A percentile compares a stretch with the other conserved stretches of the same genome.
Evolutionary conservation across 1,284 basidiomycete species (phyloP).

Genomic region (Schizopora paradoxa): DNA sequence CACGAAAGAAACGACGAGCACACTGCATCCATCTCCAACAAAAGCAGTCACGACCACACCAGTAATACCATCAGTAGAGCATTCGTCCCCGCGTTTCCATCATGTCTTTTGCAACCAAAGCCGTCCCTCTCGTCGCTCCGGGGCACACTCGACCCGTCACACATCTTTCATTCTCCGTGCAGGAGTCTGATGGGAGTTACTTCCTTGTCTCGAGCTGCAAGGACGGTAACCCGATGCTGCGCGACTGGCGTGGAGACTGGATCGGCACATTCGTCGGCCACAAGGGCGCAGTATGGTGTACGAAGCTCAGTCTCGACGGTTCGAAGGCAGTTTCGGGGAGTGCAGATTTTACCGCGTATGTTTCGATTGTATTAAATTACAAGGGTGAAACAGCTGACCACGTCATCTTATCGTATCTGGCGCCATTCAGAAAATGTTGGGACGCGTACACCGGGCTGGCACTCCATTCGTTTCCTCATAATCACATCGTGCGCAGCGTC

Average conservation of each 20-base stretch:
- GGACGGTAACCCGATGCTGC: constrained; percentile 94
- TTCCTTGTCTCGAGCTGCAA: constrained; percentile 93
- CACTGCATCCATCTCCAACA: constrained; percentile 24
- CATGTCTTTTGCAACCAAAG: constrained; percentile 56
- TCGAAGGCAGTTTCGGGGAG: constrained; percentile 88
- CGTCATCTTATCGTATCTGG: constrained; percentile 10
- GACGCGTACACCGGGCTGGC: constrained; percentile 86
- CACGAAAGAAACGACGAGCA: constrained; percentile 32
- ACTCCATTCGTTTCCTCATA: constrained; percentile 92
- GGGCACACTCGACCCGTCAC: constrained; percentile 86
- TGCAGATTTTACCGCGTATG: constrained; percentile 97
- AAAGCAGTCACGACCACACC: constrained; percentile 6
- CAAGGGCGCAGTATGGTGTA: constrained; percentile 98
- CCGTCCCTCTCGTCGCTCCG: constrained; percentile 72
- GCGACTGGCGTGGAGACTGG: constrained; percentile 98
- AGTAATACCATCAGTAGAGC: constrained; percentile 24
- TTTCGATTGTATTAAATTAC: constrained; percentile 16
- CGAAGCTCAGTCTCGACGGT: constrained; percentile 86
- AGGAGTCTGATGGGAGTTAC: constrained; percentile 79
- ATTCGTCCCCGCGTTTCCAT: constrained; percentile 26
- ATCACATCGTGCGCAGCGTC: constrained; percentile 96
- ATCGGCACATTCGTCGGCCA: constrained; percentile 97
- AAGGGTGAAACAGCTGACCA: constrained; percentile 12
- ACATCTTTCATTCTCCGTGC: constrained; percentile 86
- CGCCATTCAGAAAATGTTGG: constrained; percentile 84